These are phyloP conservation scores for Fonsecaea multimorphosa DNA, from an alignment of 2,329 filamentous ascomycete species.

Conservation along the genomic window DNA sequence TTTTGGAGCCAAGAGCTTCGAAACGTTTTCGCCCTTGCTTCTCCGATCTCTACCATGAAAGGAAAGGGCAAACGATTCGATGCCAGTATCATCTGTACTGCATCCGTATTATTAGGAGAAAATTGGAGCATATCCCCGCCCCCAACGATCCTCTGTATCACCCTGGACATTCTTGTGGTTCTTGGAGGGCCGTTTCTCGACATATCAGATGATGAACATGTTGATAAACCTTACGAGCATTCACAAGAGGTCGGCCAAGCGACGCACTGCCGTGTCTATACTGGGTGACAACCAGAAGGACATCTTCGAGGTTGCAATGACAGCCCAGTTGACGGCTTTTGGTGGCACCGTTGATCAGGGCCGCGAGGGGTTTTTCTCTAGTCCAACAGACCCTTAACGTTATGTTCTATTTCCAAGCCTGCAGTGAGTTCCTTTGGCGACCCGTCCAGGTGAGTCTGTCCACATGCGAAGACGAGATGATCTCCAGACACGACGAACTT, in stretches of 20 bases:
- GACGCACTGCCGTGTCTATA: background rate
- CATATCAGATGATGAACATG: background rate
- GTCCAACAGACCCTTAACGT: background rate
- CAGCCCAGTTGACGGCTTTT: background rate
- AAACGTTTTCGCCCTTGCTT: conserved; percentile 5
- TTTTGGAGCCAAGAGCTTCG: conserved; percentile 17
- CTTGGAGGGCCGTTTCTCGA: background rate
- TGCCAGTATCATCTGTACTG: background rate
- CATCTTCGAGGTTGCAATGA: background rate
- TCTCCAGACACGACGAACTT: background rate
- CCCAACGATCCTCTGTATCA: background rate
- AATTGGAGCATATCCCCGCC: background rate
- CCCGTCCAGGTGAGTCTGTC: background rate
- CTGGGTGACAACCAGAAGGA: background rate
- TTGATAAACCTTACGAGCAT: background rate
- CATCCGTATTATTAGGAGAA: background rate
- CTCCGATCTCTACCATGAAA: conserved; percentile 1
- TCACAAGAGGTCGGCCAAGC: background rate
- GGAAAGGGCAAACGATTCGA: background rate
- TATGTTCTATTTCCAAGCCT: background rate
- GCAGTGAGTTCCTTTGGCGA: background rate
- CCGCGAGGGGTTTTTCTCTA: background rate
- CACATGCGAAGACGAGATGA: background rate
- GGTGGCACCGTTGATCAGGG: background rate
- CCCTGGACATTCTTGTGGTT: background rate